Base-by-base conservation (phyloP, 2,329 filamentous ascomycete genomes). In the Zopfia rhizophila region DNA sequence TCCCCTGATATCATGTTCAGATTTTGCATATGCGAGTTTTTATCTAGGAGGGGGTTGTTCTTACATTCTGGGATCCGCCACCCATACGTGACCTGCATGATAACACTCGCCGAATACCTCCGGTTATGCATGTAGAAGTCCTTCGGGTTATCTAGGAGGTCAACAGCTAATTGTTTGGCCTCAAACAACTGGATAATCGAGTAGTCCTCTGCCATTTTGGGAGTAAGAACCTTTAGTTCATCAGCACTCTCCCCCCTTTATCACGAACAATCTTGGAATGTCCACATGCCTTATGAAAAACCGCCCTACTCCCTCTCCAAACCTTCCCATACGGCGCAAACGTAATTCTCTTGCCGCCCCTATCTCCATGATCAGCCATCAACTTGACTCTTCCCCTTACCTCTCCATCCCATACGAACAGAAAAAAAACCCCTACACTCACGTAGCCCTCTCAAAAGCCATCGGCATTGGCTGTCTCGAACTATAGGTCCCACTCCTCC, bases 61-160 rank as follows among this genome's bases (percentile, higher is more conserved):
- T n/a, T n/a, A n/a, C 38, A 43, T 16, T 43, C 4, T 12, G 46
- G 46, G 3, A 50, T 45, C n/a, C 46, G 33, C 40, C 41, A 50
- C 5, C 46, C 46, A 23, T 50, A 50, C 3, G 46, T 50, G 8
- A 50, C 46, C 18, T 45, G 46, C 41, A 50, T 45, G 35, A 50
- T 50, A 7, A 45, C 41, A 12, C 28, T 38, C 10, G 46, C 40
- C 11, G 46, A 33, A 21, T 50, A 50, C 10, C 46, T 25, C 5
- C 46, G 33, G 18, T 50, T 50, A 16, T 45, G 40, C 35, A 45
- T 45, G 30, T 50, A 50, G 41, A 50, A 50, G 36, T 50, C 46
- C 14, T 35, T 6, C 10, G 46, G 46, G 11, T 37, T 40, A 11
- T 50, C 24, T 4, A 50, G 35, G 4, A 50, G 32, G 36, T 50